Percentiles rank a stretch among this genome's conserved stretches.
These are phyloP conservation scores for Vitis hybrid DNA, from an alignment of 177 flowering plant genomes.

Conservation along the genomic window DNA sequence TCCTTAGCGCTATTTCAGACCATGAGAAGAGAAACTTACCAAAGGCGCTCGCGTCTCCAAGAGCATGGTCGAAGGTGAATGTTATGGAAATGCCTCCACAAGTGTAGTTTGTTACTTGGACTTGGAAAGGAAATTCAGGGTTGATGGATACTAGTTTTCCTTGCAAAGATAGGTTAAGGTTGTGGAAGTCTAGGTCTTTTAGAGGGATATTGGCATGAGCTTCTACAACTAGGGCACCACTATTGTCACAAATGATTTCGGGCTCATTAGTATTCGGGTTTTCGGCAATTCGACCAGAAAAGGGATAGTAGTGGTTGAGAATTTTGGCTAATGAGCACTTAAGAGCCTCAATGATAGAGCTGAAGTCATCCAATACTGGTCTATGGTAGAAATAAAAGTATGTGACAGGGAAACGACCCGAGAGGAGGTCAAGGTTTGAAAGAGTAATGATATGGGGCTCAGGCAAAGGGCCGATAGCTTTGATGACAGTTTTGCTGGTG, in stretches of 20 bases:
- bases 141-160: slow-evolving; percentile 36
- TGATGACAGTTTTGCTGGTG: slow-evolving; percentile 26
- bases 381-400: slow-evolving; percentile 48
- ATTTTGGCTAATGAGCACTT: slow-evolving; percentile 35
- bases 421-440: slow-evolving; percentile 60
- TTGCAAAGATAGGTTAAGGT: slow-evolving; percentile 32
- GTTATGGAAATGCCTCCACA: slow-evolving; percentile 48
- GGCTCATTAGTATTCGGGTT: slow-evolving; percentile 39
- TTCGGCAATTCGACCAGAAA: slow-evolving; percentile 40
- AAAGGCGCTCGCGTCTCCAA: slow-evolving; percentile 53
- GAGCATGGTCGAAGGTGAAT: slow-evolving; percentile 57
- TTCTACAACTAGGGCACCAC: slow-evolving; percentile 41
- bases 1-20: slow-evolving; percentile 41
- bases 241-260: slow-evolving; percentile 48
- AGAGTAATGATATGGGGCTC: slow-evolving; percentile 26
- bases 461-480: slow-evolving; percentile 23
- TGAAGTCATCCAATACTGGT: neutral
- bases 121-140: slow-evolving; percentile 30
- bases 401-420: slow-evolving; percentile 59
- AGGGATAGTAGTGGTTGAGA: slow-evolving; percentile 40
- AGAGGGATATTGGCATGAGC: slow-evolving; percentile 34
- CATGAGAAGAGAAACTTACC: slow-evolving; percentile 48
- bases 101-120: slow-evolving; percentile 41
- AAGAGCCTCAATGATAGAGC: slow-evolving; percentile 20
- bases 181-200: slow-evolving; percentile 31